phyloP scores from a whole-genome alignment of 192 early-diverging fungal genomes.

The Umbelopsis sp. region DNA sequence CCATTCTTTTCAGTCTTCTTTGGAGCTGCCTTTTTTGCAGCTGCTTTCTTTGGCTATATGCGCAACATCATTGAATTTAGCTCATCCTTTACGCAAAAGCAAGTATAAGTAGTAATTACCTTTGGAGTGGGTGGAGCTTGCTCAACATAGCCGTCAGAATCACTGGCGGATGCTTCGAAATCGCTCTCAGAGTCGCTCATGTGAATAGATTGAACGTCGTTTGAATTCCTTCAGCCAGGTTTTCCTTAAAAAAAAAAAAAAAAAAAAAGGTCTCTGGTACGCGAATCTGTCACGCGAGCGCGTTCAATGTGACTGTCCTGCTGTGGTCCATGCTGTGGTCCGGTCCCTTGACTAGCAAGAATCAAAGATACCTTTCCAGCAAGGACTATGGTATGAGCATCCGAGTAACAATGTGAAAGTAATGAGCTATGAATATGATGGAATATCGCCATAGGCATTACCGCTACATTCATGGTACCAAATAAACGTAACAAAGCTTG shows the following conservation, averaged over 20 bases:
- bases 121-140: conserved; percentile 8
- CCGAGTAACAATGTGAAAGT: too few relatives aligned
- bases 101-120: neutral
- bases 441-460: too few relatives aligned
- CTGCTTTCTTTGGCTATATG: conserved; percentile 5
- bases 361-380: too few relatives aligned
- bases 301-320: too few relatives aligned
- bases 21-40: conserved; percentile 2
- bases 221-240: neutral
- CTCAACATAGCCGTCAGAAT: conserved; percentile 22
- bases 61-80: neutral
- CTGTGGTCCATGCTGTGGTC: too few relatives aligned
- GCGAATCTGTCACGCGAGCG: neutral
- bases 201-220: neutral
- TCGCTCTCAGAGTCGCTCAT: conserved; percentile 13
- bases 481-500: too few relatives aligned
- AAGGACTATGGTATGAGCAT: too few relatives aligned
- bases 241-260: neutral
- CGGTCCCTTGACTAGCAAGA: too few relatives aligned
- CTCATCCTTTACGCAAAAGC: too few relatives aligned
- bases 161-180: conserved; percentile 4
- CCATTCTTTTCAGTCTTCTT: conserved; percentile 6
- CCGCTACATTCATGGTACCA: too few relatives aligned
- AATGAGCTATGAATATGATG: too few relatives aligned
- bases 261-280: neutral